Base-by-base conservation (phyloP, 2,329 filamentous ascomycete species). In the Colletotrichum plurivorum region DNA sequence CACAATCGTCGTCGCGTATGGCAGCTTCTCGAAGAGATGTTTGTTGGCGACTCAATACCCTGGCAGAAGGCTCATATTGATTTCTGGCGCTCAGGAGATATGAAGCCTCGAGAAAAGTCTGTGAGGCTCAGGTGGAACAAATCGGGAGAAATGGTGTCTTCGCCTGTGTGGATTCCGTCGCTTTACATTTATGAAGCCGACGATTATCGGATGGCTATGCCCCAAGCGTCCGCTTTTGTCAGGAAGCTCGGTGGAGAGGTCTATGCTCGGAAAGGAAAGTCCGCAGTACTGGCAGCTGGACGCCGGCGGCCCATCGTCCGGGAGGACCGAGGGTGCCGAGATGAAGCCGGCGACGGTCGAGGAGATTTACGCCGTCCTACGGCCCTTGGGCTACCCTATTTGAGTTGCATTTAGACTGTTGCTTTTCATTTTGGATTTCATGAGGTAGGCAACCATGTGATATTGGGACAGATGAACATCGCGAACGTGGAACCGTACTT, bases 11-110 rank as follows among this genome's bases (percentile, higher is more conserved):
- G 45, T n/a, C 45, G 45, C 45, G 7, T 48, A 4, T 48, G 45
- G 45, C 45, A 48, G 16, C 45, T 48, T n/a, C 15, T 48, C 8
- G 45, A 48, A n/a, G 45, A 48, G n/a, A 48, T 48, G 45, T 48
- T 48, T 20, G 45, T 48, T 4, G 45, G 45, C 45, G 45, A 48
- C 16, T n/a, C 45, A 5, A n/a, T 48, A 9, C 45, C 45, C 15
- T 48, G 45, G 45, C 45, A 16, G 18, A 43, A 43, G 41, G 4
- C 41, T 43, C 41, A 12, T 5, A n/a, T n/a, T 43, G 5, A 12
- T 43, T 12, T 13, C 5, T n/a, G n/a, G n/a, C n/a, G 41, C 16
- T n/a, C 5, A 4, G 27, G 27, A 27, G 27, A 27, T 27, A 27
- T 4, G 27, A 4, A 7, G 27, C 27, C 27, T 7, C 7, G 27